Evolutionary conservation across 352 stramenopile genomes (phyloP).

Genomic region (Globisporangium okanoganense): DNA sequence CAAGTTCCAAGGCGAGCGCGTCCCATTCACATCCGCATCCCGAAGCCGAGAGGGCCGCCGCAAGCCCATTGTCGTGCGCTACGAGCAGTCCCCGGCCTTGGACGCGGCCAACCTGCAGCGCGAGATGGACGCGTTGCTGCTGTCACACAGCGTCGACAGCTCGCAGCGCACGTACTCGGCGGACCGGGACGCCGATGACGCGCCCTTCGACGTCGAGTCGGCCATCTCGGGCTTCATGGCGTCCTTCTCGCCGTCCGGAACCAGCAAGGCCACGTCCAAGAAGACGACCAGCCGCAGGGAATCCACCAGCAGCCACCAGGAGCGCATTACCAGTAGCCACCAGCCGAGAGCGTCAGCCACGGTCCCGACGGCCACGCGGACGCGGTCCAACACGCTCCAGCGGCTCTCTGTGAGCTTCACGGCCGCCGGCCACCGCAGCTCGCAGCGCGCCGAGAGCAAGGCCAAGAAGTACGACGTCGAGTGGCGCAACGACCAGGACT

Average conservation of each 20-base stretch:
- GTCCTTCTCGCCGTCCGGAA: constrained; percentile 16
- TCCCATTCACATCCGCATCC: background rate
- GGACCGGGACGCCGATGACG: constrained; percentile 7
- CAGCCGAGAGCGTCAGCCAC: constrained; percentile 10
- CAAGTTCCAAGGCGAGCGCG: constrained; percentile 1
- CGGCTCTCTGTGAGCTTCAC: constrained; percentile 19
- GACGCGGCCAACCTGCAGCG: background rate
- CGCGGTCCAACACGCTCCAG: constrained; percentile 28
- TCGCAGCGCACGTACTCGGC: constrained; percentile 9
- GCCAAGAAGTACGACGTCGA: constrained; percentile 70
- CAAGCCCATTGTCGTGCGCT: constrained; percentile 35
- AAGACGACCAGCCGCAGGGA: background rate
- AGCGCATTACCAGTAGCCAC: background rate
- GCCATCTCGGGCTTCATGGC: constrained; percentile 23
- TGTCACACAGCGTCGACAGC: background rate
- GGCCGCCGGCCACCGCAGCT: constrained; percentile 12
- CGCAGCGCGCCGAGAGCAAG: constrained; percentile 18
- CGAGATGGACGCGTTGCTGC: constrained; percentile 6
- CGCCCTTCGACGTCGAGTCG: constrained; percentile 20
- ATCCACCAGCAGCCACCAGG: background rate
- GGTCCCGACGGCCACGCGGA: constrained; percentile 17
- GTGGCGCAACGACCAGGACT: constrained; percentile 60
- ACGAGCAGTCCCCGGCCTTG: constrained; percentile 9
- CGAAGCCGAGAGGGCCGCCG: constrained; percentile 23
- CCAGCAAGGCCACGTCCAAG: background rate